Base-by-base conservation (phyloP, 495 filamentous ascomycete genomes). In the Penicillium soppii region DNA sequence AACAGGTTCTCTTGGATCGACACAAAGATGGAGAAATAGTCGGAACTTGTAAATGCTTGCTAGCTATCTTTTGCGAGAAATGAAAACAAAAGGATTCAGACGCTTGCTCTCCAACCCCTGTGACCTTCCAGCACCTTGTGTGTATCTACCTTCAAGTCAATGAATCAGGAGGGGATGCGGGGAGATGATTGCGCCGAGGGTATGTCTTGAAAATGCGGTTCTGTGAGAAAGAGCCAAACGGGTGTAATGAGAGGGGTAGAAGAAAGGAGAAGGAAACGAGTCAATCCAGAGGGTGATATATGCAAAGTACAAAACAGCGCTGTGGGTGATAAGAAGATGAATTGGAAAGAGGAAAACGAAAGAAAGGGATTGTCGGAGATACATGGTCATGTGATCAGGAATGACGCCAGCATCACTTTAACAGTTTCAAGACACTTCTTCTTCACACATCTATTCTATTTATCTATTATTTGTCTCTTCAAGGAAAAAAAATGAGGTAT, bases 41-140 rank as follows among this genome's bases (percentile, higher is more conserved):
- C 69, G 68, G 52, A 75, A 73, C 61, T 74, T 77, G 71, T 75
- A 69, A 65, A 77, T 77, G 74, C 63, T 77, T 77, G 71, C 72
- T 77, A 75, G 70, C 73, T 77, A 77, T 70, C 58, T 71, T 69
- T 50, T n/a, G 64, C 67, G 63, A 70, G 65, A 74, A 49, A 61
- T 56, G 63, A 69, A 59, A 73, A 70, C 58, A 73, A 69, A 57
- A 70, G 44, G 58, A 57, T 57, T 43, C 41, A 65, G 51, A 56
- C 53, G 55, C 60, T 53, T 61, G 47, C 54, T 55, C 54, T 58
- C 56, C 51, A 58, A 62, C 56, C 53, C 61, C 54, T 57, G 61
- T 60, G 54, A 61, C 53, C 40, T 23, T 47, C 58, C 40, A 41
- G 9, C n/a, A 47, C 50, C 37, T 20, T 38, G n/a, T 46, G 43